phyloP scores from a whole-genome alignment of 768 basidiomycete species.

The Trichaptum fuscoviolaceum region DNA sequence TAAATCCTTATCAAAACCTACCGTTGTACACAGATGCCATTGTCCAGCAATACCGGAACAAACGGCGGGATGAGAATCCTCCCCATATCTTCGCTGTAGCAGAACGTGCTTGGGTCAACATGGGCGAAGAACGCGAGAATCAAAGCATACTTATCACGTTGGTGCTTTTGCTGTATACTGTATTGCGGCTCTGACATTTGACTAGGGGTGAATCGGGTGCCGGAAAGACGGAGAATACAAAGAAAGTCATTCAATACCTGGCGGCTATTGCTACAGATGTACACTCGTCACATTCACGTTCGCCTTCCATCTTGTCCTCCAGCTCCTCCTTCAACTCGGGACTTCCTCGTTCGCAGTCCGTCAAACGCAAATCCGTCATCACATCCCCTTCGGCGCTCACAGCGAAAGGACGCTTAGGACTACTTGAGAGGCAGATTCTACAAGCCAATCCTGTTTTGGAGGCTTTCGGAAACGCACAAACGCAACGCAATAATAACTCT shows the following conservation, averaged over 20 bases:
- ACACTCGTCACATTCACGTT: constrained; percentile 63
- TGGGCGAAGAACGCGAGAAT: constrained; percentile 95
- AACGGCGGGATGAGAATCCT: constrained; percentile 81
- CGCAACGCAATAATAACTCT: constrained; percentile 97
- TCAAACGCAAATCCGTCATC: constrained; percentile 42
- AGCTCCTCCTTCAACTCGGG: constrained; percentile 40
- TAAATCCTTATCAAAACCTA: constrained; percentile 92
- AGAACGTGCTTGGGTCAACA: constrained; percentile 96
- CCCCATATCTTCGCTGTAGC: constrained; percentile 98
- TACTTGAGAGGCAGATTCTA: constrained; percentile 92
- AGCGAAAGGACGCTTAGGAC: constrained; percentile 72
- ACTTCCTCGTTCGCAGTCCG: constrained; percentile 61
- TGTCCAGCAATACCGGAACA: constrained; percentile 85
- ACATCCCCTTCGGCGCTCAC: constrained; percentile 46
- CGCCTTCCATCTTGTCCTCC: constrained; percentile 53
- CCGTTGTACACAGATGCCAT: constrained; percentile 89
- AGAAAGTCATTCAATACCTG: constrained; percentile 99
- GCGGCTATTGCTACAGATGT: constrained; percentile 91
- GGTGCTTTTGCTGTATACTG: constrained; percentile 25
- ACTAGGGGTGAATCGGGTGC: constrained; percentile 95
- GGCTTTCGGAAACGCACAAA: constrained; percentile 98
- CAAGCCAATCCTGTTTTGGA: constrained; percentile 98
- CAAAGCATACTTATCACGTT: constrained; percentile 98
- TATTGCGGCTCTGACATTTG: constrained; percentile 13
- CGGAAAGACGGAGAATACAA: constrained; percentile 98